Percentiles rank a stretch among this genome's conserved stretches.
These are phyloP conservation scores for Trypanosoma congolense DNA, from an alignment of 208 protist species.

Conservation along the genomic window DNA sequence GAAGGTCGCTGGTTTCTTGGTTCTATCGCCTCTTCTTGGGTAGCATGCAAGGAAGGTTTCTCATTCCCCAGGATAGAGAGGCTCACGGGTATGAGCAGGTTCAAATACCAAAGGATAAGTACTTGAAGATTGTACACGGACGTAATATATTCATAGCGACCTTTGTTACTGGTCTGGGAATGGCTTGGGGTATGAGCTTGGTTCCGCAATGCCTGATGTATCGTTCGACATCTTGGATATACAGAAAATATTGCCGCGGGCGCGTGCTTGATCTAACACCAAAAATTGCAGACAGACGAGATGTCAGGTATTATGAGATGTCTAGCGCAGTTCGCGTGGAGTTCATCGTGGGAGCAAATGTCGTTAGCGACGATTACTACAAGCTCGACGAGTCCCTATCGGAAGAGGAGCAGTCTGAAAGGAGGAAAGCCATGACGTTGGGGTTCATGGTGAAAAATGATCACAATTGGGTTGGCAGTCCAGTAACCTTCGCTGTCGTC, in stretches of 20 bases:
- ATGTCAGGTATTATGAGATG: slow-evolving; percentile 73
- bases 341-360: slow-evolving; percentile 61
- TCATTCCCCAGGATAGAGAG: neutral
- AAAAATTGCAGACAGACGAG: slow-evolving; percentile 65
- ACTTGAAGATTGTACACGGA: slow-evolving; percentile 61
- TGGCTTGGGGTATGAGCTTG: slow-evolving; percentile 40
- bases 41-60: slow-evolving; percentile 18
- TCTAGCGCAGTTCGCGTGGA: slow-evolving; percentile 68
- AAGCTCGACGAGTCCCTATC: slow-evolving; percentile 42
- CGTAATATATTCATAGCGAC: slow-evolving; percentile 64
- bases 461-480: slow-evolving; percentile 78
- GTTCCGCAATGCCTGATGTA: slow-evolving; percentile 57
- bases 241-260: slow-evolving; percentile 41
- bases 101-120: slow-evolving; percentile 68
- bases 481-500: slow-evolving; percentile 64
- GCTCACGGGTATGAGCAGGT: slow-evolving; percentile 31
- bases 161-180: slow-evolving; percentile 29
- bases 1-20: too few relatives aligned
- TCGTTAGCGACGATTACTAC: slow-evolving; percentile 70
- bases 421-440: slow-evolving; percentile 72
- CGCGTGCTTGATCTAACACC: slow-evolving; percentile 77
- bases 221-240: slow-evolving; percentile 40
- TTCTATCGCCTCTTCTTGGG: neutral
- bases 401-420: slow-evolving; percentile 46
- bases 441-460: slow-evolving; percentile 82